Evolutionary conservation across 495 filamentous ascomycete genomes (phyloP), one percentile per base, ranked within the genome.

Genomic region (Lentithecium fluviatile): DNA sequence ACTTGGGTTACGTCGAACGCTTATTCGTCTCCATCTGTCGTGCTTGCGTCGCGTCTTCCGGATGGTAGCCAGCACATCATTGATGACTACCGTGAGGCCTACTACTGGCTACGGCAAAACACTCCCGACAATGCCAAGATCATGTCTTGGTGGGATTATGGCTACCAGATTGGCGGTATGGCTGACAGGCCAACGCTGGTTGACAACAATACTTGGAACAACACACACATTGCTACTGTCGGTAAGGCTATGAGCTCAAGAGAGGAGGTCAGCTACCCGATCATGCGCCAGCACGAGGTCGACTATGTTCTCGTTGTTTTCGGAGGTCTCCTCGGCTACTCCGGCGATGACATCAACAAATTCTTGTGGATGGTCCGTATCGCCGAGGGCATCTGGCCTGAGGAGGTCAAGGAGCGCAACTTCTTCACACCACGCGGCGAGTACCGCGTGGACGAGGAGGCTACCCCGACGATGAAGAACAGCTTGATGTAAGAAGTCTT

Each of bases 81-180:
- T 70, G 95, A 99, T 69, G 95, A 99, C 74, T 99, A 99, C 75
- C 87, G 95, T 70, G 95, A 99, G 80, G 95, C 95, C 2, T 99
- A 99, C 79, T 95, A 99, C 76, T 99, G 95, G 95, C 86, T 99
- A 47, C 88, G 95, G 64, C 95, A 97, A 74, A 99, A 99, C 73
- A 97, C 95, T 2, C 79, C 85, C 17, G 82, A 91, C 46, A 88
- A 96, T 70, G 93, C 95, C 67, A 99, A 99, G 83, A 88, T 99
- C 70, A 97, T 97, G 95, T 92, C 90, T 15, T 99, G 95, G 95
- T 99, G 95, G 95, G 95, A 99, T 72, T 99, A 99, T 66, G 95
- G 95, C 51, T 99, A 99, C 77, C 95, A 99, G 76, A 99, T 99
- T 72, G 95, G 95, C 77, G 95, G 95, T 58, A 99, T 99, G 95